phyloP scores from a whole-genome alignment of 129 eudicot species.

The Flaveria linearis region DNA sequence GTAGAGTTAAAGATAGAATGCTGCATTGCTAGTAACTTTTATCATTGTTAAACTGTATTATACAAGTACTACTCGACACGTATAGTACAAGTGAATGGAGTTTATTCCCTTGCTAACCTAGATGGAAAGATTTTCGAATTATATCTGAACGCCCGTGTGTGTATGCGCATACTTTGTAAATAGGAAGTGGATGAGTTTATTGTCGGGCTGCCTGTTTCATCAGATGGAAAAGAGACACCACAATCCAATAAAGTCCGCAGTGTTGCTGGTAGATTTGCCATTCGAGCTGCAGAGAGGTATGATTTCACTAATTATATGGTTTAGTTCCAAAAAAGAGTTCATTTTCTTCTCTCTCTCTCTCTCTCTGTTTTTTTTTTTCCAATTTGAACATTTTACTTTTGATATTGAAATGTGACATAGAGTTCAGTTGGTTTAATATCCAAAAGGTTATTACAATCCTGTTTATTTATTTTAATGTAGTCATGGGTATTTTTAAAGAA shows the following conservation, averaged over 20 bases:
- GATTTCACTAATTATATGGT: background rate
- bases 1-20: background rate
- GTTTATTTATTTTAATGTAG: background rate
- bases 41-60: background rate
- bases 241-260: constrained; percentile 94
- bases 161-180: constrained; percentile 14
- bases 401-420: background rate
- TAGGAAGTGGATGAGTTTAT: constrained; percentile 95
- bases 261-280: constrained; percentile 83
- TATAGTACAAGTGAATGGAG: background rate
- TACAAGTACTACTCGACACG: background rate
- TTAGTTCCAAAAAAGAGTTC: background rate
- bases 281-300: constrained; percentile 91
- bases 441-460: background rate
- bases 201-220: constrained; percentile 74
- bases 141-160: background rate
- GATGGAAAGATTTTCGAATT: background rate
- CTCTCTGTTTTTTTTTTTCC: too few relatives aligned
- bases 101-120: background rate
- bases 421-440: background rate
- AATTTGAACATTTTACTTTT: background rate
- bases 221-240: constrained; percentile 74
- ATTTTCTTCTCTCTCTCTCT: background rate
- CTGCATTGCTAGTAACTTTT: constrained; percentile 7
- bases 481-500: background rate